Evolutionary conservation across 2,329 filamentous ascomycete genomes (phyloP), one percentile per base, ranked within the genome.

Genomic region (Trichoderma koningii): DNA sequence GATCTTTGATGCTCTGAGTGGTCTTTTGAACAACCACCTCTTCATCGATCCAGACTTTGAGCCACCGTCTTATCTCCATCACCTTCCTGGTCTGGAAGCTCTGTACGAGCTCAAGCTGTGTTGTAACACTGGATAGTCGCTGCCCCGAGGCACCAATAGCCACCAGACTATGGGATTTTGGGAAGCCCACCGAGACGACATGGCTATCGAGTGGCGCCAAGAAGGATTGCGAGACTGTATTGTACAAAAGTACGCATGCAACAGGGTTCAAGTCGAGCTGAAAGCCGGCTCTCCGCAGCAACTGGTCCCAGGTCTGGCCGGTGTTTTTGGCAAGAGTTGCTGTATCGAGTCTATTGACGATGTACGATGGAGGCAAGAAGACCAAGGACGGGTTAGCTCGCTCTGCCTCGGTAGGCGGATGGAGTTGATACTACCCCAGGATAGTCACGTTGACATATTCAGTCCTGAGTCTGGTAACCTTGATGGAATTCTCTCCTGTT

Each of bases 51-150:
- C 21, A 21, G 30, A 30, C 4, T 19, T 21, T 38, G 55, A 59
- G 15, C 15, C 7, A 42, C 9, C 45, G 30, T 10, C 64, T 56
- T 52, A 48, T 66, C 50, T 26, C 28, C 57, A 34, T 51, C 51
- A 56, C 64, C 59, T 66, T 66, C 64, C 64, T 53, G 7, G 64
- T 66, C 28, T n/a, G 64, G 64, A 41, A 61, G 28, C 41, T 61
- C 44, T 65, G 45, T 47, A 41, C 48, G 42, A 63, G 60, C 53
- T 45, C 26, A 52, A n/a, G 23, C 44, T 34, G 6, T 38, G 21
- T 44, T 57, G 62, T 59, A 64, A 52, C 53, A 55, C 62, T 34
- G 21, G 48, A 42, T 55, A 45, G 38, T 44, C 47, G 34, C 44
- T 47, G 12, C 55, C 10, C 38, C 38, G 5, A 47, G 56, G 26